Percentiles rank a stretch among this genome's conserved stretches.
Evolutionary conservation across 2,329 filamentous ascomycete species (phyloP).

Genomic region (Monosporascus sp.): DNA sequence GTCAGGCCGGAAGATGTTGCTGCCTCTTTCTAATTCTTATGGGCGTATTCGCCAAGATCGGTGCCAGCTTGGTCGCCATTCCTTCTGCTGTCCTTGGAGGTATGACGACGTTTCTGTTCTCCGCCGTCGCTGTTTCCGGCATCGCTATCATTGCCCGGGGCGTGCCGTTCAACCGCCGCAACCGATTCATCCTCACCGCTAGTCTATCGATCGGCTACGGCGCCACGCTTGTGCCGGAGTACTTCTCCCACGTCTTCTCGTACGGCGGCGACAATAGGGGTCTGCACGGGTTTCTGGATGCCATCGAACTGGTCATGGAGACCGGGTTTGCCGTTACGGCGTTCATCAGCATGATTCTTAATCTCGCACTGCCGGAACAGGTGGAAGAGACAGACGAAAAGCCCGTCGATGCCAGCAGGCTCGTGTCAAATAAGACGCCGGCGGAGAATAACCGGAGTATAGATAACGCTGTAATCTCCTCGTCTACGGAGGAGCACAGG

Average conservation of each 20-base stretch:
- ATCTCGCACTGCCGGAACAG: slow-evolving; percentile 68
- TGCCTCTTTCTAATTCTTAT: slow-evolving; percentile 73
- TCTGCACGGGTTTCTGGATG: slow-evolving; percentile 69
- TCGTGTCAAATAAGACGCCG: slow-evolving; percentile 5
- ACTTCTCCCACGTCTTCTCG: slow-evolving; percentile 67
- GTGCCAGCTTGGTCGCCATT: slow-evolving; percentile 71
- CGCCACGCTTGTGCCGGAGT: slow-evolving; percentile 59
- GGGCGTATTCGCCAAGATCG: slow-evolving; percentile 80
- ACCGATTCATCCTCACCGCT: slow-evolving; percentile 75
- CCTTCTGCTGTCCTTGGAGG: slow-evolving; percentile 61
- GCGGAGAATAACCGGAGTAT: not conserved
- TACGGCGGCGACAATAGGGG: slow-evolving; percentile 63
- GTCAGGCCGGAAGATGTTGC: slow-evolving; percentile 72
- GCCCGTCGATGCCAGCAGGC: slow-evolving; percentile 7
- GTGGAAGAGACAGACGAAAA: slow-evolving; percentile 53
- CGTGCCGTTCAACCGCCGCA: slow-evolving; percentile 70
- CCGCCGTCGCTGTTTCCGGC: slow-evolving; percentile 69
- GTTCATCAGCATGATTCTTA: slow-evolving; percentile 66
- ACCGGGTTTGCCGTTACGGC: slow-evolving; percentile 73
- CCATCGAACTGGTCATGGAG: slow-evolving; percentile 66
- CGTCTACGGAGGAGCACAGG: not conserved
- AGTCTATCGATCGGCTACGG: slow-evolving; percentile 68
- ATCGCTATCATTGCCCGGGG: slow-evolving; percentile 67
- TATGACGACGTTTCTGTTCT: slow-evolving; percentile 78
- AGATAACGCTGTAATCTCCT: not conserved